These are phyloP conservation scores for Fusarium cyanostomum DNA, from an alignment of 2,329 filamentous ascomycete species.

Conservation along the genomic window DNA sequence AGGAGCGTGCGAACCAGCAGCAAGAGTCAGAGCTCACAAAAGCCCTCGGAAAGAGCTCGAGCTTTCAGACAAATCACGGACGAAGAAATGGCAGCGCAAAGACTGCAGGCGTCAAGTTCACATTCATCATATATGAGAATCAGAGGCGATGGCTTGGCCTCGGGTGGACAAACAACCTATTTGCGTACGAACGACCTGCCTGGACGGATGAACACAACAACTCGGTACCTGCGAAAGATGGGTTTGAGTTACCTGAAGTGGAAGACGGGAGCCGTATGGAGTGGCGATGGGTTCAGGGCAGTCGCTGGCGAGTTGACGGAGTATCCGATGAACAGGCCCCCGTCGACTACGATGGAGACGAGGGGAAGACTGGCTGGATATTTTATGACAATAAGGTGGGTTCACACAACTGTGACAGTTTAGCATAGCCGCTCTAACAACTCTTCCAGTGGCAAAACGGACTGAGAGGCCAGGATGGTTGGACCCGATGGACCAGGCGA, in stretches of 20 bases:
- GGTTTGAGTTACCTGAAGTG: slow-evolving; percentile 69
- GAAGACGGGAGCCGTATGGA: slow-evolving; percentile 66
- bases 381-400: slow-evolving; percentile 96
- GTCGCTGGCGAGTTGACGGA: slow-evolving; percentile 88
- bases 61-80: slow-evolving; percentile 42
- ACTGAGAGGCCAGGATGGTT: slow-evolving; percentile 84
- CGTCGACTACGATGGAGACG: slow-evolving; percentile 64
- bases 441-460: slow-evolving; percentile 84
- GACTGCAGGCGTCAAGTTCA: slow-evolving; percentile 89
- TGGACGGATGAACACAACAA: slow-evolving; percentile 99
- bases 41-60: slow-evolving; percentile 47
- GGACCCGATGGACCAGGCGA: slow-evolving; percentile 92
- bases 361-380: slow-evolving; percentile 84
- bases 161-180: slow-evolving; percentile 91
- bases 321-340: slow-evolving; percentile 60
- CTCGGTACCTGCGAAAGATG: slow-evolving; percentile 76
- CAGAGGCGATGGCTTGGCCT: slow-evolving; percentile 94
- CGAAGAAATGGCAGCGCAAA: slow-evolving; percentile 53
- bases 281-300: slow-evolving; percentile 83
- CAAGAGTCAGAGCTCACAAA: slow-evolving; percentile 59
- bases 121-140: slow-evolving; percentile 96
- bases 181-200: slow-evolving; percentile 86
- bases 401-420: background rate
- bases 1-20: slow-evolving; percentile 23
- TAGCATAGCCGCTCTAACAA: slow-evolving; percentile 4